A percentile compares a stretch with the other conserved stretches of the same genome.
These are phyloP conservation scores for Penicillium sp. DNA, from an alignment of 2,329 filamentous ascomycete species.

Conservation along the genomic window DNA sequence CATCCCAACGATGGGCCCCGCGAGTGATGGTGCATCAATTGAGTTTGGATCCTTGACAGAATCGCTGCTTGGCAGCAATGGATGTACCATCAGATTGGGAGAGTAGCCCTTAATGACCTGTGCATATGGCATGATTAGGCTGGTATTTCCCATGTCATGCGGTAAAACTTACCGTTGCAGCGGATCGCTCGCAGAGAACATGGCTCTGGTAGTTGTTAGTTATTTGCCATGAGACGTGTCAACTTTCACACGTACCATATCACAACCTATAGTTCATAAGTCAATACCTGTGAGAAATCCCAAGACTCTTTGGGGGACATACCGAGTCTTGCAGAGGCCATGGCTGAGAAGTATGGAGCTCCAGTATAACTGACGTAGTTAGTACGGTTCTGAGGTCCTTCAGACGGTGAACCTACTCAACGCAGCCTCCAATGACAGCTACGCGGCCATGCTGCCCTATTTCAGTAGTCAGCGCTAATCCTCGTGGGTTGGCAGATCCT, in stretches of 20 bases:
- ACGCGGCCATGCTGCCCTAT: slow-evolving; percentile 87
- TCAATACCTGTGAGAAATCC: neutral
- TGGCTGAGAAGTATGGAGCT: slow-evolving; percentile 95
- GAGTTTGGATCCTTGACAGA: slow-evolving; percentile 49
- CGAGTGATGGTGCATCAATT: slow-evolving; percentile 58
- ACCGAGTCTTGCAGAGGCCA: slow-evolving; percentile 88
- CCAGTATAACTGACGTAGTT: slow-evolving; percentile 69
- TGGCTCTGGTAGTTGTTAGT: slow-evolving; percentile 55
- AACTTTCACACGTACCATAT: slow-evolving; percentile 65
- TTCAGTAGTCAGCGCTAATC: slow-evolving; percentile 1
- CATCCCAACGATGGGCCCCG: slow-evolving; percentile 71
- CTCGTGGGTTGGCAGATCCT: neutral
- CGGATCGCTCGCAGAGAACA: slow-evolving; percentile 90
- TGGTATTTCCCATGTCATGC: neutral
- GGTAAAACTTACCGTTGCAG: slow-evolving; percentile 54
- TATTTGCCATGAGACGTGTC: neutral
- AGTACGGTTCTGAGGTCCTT: slow-evolving; percentile 5
- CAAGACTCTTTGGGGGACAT: slow-evolving; percentile 15
- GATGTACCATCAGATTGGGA: slow-evolving; percentile 97
- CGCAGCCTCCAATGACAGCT: slow-evolving; percentile 89
- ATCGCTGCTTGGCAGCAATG: slow-evolving; percentile 79
- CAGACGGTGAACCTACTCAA: slow-evolving; percentile 56
- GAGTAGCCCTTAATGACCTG: slow-evolving; percentile 95
- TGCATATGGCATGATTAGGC: neutral
- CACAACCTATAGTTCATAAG: slow-evolving; percentile 52